These are phyloP conservation scores for Blastomyces silverae DNA, from an alignment of 2,329 filamentous ascomycete genomes.

Conservation along the genomic window DNA sequence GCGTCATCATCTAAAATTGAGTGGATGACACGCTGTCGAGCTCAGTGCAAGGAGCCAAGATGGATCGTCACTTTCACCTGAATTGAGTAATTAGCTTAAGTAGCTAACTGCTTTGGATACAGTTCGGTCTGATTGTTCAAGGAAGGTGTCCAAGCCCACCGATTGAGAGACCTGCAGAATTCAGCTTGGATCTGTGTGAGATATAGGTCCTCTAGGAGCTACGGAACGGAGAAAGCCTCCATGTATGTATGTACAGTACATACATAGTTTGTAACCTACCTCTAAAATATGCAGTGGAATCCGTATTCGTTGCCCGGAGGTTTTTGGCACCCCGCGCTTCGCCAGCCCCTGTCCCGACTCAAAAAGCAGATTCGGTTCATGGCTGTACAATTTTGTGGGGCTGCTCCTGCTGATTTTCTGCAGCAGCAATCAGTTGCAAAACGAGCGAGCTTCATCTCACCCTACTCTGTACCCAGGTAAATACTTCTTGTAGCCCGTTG, in stretches of 20 bases:
- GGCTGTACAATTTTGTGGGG: neutral
- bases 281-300: neutral
- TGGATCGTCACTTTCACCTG: neutral
- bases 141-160: neutral
- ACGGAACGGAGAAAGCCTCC: neutral
- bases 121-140: neutral
- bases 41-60: neutral
- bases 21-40: neutral
- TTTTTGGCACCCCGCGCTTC: neutral
- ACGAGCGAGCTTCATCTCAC: neutral
- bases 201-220: neutral
- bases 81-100: neutral
- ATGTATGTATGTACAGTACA: neutral
- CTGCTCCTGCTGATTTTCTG: conserved; percentile 1
- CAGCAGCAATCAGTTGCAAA: neutral
- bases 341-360: neutral
- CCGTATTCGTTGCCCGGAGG: neutral
- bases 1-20: neutral
- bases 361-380: neutral
- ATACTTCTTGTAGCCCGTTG: neutral
- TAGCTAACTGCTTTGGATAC: neutral
- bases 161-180: neutral
- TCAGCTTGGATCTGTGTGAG: neutral
- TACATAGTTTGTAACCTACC: too few relatives aligned
- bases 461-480: neutral